Evolutionary conservation across 345 rosid genomes (phyloP).

Genomic region (Euphorbia tirucalli): DNA sequence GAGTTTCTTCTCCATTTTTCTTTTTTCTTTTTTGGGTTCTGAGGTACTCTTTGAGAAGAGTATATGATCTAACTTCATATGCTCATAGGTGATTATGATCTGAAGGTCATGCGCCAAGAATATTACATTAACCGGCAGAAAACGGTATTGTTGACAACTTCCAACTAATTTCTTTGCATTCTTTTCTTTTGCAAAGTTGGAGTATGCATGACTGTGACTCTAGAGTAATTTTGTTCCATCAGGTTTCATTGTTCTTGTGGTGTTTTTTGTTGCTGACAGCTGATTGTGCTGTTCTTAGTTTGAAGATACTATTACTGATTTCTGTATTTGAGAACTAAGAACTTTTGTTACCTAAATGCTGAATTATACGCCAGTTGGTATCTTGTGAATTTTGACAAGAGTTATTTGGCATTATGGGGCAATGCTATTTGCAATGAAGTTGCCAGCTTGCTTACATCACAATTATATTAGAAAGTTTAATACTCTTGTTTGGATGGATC

Average conservation of each 20-base stretch:
- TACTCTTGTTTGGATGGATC: neutral
- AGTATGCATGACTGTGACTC: neutral
- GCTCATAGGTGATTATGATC: conserved; percentile 83
- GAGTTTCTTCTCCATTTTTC: neutral
- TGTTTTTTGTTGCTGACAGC: neutral
- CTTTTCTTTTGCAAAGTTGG: neutral
- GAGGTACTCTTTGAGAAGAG: conserved; percentile 7
- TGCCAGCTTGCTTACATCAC: neutral
- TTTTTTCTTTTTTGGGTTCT: neutral
- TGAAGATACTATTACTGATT: neutral
- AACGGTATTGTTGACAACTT: conserved; percentile 45
- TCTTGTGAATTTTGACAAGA: neutral
- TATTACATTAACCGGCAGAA: conserved; percentile 81
- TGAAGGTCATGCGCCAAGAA: conserved; percentile 97
- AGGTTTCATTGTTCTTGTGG: neutral
- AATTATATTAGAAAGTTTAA: neutral
- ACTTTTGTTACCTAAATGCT: neutral
- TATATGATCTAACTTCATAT: conserved; percentile 19
- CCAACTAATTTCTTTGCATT: neutral
- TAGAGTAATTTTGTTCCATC: neutral
- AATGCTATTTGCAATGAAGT: neutral
- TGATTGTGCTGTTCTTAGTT: neutral
- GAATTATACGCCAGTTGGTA: no score
- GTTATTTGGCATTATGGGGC: neutral
- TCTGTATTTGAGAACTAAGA: neutral